Evolutionary conservation across 1,284 basidiomycete genomes (phyloP), one percentile per base, ranked within the genome.

Genomic region (Puccinia hordei): DNA sequence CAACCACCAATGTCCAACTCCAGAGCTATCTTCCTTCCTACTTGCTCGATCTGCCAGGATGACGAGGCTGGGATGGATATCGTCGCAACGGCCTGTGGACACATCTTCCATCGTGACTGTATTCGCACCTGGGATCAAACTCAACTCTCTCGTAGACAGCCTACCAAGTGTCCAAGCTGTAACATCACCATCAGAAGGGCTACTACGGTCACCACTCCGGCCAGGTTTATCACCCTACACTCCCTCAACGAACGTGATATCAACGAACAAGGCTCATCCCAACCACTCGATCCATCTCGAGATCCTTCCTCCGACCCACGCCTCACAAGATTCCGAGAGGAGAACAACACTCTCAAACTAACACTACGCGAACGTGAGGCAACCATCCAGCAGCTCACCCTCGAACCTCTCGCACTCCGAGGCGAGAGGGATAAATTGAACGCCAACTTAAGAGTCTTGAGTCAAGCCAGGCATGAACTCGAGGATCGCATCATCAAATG

Each of bases 11-110:
- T 69, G 66, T 9, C 66, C n/a, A 46, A 15, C 35, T 55, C 71
- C 2, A 8, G 73, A 65, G 13, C 66, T 10, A 10, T 76, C 57
- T 22, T 78, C 53, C 65, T 78, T 12, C 75, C 75, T n/a, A 30
- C 33, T 24, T 78, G 75, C 30, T 55, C 75, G 15, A 78, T 78
- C 35, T 78, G 75, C 41, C 75, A 78, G n/a, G 75, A 78, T 33
- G 75, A 78, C 22, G 35, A 44, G 1, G 46, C 49, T 53, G 41
- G 17, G 10, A 17, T 17, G 2, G n/a, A 33, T 12, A 41, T 53
- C 51, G 17, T 69, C 4, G 33, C n/a, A 33, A 78, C 75, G 38
- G 19, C 33, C 2, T 78, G 75, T 69, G 75, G 75, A 38, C 75
- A 78, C 46, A 8, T 27, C 30, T 78, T 78, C 66, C 75, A 78